Conservation (phyloP, 495 filamentous ascomycete species). For the Polyplosphaeria fusca region DNA sequence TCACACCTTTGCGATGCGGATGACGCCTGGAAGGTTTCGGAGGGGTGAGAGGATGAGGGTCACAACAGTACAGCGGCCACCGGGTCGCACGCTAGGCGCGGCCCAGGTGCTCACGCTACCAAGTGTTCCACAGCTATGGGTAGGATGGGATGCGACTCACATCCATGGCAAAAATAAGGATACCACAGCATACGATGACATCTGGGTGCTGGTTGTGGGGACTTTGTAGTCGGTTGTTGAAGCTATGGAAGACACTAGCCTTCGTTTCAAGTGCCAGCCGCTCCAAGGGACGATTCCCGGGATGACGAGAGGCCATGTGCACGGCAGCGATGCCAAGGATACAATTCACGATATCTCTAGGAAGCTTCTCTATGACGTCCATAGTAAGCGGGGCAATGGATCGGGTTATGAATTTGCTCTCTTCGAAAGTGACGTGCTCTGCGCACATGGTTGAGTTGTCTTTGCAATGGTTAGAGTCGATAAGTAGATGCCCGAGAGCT, state of each 20-base stretch:
- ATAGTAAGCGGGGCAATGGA: constrained; percentile 14
- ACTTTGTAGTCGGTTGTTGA: constrained; percentile 14
- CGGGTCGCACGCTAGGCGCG: too few species aligned
- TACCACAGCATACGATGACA: constrained; percentile 12
- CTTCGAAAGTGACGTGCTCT: constrained; percentile 8
- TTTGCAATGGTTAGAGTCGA: neutral
- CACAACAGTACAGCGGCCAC: too few species aligned
- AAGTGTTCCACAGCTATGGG: neutral
- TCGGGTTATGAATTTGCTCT: constrained; percentile 11
- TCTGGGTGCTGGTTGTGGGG: constrained; percentile 16
- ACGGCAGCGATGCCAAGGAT: constrained; percentile 20
- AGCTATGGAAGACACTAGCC: constrained; percentile 18
- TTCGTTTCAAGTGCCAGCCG: constrained; percentile 22
- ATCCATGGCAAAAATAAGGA: constrained; percentile 24
- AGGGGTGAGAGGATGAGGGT: too few species aligned
- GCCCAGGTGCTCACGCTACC: neutral
- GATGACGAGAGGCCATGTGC: constrained; percentile 25
- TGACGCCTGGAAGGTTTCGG: too few species aligned
- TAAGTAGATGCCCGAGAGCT: neutral
- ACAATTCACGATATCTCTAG: constrained; percentile 17
- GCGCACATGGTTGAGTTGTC: constrained; percentile 15
- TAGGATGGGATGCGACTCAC: constrained; percentile 1
- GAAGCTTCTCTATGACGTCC: constrained; percentile 2
- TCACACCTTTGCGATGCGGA: neutral
- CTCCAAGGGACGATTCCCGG: constrained; percentile 7